phyloP scores from a whole-genome alignment of 2,329 filamentous ascomycete genomes.

The Trichophyton verrucosum region DNA sequence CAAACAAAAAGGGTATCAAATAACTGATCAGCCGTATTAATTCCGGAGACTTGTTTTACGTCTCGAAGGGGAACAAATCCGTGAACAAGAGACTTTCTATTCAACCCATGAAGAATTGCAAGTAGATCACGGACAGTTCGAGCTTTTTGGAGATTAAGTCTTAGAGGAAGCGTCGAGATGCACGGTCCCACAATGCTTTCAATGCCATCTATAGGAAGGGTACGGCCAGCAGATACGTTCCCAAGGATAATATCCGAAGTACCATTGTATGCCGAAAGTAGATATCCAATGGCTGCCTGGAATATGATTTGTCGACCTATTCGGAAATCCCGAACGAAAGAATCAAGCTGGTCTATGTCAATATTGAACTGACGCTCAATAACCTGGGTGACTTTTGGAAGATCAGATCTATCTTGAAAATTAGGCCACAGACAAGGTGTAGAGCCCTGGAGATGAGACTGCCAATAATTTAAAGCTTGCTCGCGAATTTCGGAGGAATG shows the following conservation, averaged over 20 bases:
- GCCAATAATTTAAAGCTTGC: slow-evolving; percentile 54
- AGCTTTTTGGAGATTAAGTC: slow-evolving; percentile 46
- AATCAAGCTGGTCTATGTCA: slow-evolving; percentile 24
- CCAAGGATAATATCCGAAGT: slow-evolving; percentile 59
- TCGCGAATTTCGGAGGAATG: slow-evolving; percentile 24
- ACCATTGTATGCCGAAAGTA: slow-evolving; percentile 55
- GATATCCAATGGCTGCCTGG: slow-evolving; percentile 55
- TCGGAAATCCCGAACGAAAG: slow-evolving; percentile 29
- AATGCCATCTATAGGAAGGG: slow-evolving; percentile 55
- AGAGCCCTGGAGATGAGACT: slow-evolving; percentile 48
- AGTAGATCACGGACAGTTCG: slow-evolving; percentile 49
- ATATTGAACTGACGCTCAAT: slow-evolving; percentile 24
- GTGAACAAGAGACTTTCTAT: slow-evolving; percentile 53
- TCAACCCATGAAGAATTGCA: slow-evolving; percentile 49
- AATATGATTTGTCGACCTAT: slow-evolving; percentile 60
- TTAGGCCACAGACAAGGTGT: slow-evolving; percentile 47
- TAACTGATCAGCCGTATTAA: slow-evolving; percentile 43
- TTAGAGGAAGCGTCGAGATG: slow-evolving; percentile 60
- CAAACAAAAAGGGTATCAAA: slow-evolving; percentile 77
- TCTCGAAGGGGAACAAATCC: slow-evolving; percentile 52
- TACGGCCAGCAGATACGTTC: slow-evolving; percentile 69
- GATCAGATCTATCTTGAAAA: slow-evolving; percentile 34
- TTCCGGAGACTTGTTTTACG: slow-evolving; percentile 50
- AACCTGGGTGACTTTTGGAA: slow-evolving; percentile 19
- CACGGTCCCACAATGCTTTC: slow-evolving; percentile 70